Base-by-base conservation (phyloP, 768 basidiomycete species). In the Dentipellis sp. region DNA sequence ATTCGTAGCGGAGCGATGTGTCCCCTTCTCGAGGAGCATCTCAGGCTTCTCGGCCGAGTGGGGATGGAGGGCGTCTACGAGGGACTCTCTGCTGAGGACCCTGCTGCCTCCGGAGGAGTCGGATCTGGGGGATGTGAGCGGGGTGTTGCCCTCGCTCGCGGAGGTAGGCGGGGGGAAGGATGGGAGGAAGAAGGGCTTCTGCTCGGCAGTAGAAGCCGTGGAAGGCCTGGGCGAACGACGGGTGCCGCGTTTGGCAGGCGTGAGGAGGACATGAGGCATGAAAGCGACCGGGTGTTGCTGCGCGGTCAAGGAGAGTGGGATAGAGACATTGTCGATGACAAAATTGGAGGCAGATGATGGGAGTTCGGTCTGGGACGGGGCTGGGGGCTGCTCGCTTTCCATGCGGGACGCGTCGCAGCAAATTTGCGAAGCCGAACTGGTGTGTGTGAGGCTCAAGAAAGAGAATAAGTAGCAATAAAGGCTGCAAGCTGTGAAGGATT, bases 161-260 rank as follows among this genome's bases (percentile, higher is more conserved):
- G 62, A 55, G 51, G 63, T 50, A 21, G 59, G 37, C 8, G 50
- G 12, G 34, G 39, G 35, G 29, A 65, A 59, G 12, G 76, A 75
- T 38, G 81, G 79, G 29, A 82, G 65, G 23, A 79, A 64, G 9
- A 63, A 37, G 21, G 65, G 45, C 49, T 62, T 65, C 12, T 73
- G 73, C 53, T 81, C 77, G 10, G 73, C 69, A 16, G 73, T 66
- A 51, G 78, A 74, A 3, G 78, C 73, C 6, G 77, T 75, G 0
- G 75, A 71, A 16, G 75, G 75, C 57, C 75, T 69, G 42, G 71
- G 65, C 0, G 61, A 64, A 56, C 64, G 64, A 40, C 66, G 65
- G 45, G 59, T 56, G 46, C 55, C 53, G 17, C 68, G 68, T 69
- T 70, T 35, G 17, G 57, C n/a, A 59, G 52, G 52, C 37, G 50